Evolutionary conservation across 2,329 filamentous ascomycete genomes (phyloP).

Genomic region (Emergomyces pasteurianus): DNA sequence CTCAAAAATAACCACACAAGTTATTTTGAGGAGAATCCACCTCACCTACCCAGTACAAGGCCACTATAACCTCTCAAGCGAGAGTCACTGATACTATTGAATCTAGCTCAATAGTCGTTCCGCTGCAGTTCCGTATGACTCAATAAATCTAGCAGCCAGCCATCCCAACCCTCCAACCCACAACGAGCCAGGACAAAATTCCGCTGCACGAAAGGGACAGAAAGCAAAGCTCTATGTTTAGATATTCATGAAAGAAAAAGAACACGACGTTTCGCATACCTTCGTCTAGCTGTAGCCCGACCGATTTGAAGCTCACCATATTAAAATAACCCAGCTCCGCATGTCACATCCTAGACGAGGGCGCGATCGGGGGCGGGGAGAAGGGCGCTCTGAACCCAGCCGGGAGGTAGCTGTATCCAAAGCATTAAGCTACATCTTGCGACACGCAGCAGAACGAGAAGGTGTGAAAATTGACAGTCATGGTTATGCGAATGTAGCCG

Average conservation of each 20-base stretch:
- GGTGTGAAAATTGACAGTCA: conserved; percentile 45
- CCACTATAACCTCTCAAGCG: not conserved
- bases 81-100: not conserved
- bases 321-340: not conserved
- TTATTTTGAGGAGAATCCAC: not conserved
- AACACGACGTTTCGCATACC: not conserved
- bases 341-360: not conserved
- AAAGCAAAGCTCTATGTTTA: too few relatives aligned
- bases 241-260: not conserved
- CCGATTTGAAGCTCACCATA: not conserved
- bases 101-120: not conserved
- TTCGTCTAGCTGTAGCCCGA: not conserved
- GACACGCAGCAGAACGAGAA: conserved; percentile 51
- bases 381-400: not conserved
- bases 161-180: too few relatives aligned
- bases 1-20: too few relatives aligned
- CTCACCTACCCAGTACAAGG: not conserved
- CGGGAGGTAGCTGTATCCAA: conserved; percentile 31
- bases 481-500: conserved; percentile 49
- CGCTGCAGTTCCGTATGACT: not conserved
- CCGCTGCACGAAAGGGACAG: too few relatives aligned
- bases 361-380: not conserved
- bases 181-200: too few relatives aligned
- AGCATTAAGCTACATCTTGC: conserved; percentile 37
- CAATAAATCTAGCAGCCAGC: not conserved